Base-by-base conservation (phyloP, 2,329 filamentous ascomycete species). In the Rutstroemia sp. region DNA sequence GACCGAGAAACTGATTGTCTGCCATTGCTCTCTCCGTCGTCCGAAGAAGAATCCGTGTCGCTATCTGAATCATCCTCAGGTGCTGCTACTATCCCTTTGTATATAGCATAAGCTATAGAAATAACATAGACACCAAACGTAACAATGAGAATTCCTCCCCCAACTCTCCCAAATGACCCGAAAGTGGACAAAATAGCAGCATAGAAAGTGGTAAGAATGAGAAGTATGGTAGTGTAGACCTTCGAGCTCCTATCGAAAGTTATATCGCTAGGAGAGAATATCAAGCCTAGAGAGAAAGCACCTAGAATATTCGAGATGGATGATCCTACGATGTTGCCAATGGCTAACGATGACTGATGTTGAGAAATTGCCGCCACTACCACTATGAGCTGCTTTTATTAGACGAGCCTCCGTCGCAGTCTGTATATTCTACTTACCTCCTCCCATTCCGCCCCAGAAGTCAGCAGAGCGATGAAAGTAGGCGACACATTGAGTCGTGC, bases 291-390 rank as follows among this genome's bases (percentile, higher is more conserved):
- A 1, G 77, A 78, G 62, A 81, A 81, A 12, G 79, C 79, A 16
- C 78, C 79, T 2, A 80, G 71, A 51, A 80, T 78, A 54, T 81
- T 81, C 50, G 78, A 80, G 47, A 81, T 77, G 38, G 73, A 70
- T 18, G 77, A 78, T n/a, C 78, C 78, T 58, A 80, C 64, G 49
- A 81, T 71, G 58, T 81, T 82, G n/a, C 78, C 79, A 0, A 80
- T 62, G 9, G 78, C 78, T 7, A 81, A 68, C 1, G 77, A 73
- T 0, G 72, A 70, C 23, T 73, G 76, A 27, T 72, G 67, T 52
- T 75, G 76, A 2, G 72, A 68, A 34, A 80, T 69, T 8, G 76
- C 73, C 19, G 75, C 73, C 10, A 79, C 61, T 2, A 81, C 74
- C 0, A 81, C 77, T 1, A 72, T 74, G 34, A 79, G 73, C 74